Percentiles rank a stretch among this genome's conserved stretches.
These are phyloP conservation scores for Neurospora pannonica DNA, from an alignment of 495 filamentous ascomycete genomes.

Conservation along the genomic window DNA sequence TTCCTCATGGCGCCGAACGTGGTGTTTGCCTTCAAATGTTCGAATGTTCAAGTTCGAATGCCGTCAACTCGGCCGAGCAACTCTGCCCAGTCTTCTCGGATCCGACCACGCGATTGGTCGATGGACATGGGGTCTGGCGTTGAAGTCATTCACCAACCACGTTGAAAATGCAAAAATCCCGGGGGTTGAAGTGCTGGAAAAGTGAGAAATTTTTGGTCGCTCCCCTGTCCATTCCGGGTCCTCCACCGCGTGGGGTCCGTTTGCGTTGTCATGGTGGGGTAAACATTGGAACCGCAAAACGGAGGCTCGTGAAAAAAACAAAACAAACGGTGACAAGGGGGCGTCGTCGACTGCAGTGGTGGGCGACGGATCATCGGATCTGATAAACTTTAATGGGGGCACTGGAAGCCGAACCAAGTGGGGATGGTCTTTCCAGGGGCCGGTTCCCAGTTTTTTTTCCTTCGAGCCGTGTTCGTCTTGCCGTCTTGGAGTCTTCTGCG, in stretches of 20 bases:
- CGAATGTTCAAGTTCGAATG: background rate
- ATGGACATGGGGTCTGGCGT: background rate
- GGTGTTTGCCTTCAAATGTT: background rate
- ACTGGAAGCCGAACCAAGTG: background rate
- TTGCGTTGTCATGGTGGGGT: background rate
- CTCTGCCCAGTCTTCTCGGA: background rate
- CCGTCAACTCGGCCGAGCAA: background rate
- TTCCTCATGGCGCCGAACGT: background rate
- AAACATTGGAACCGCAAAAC: background rate
- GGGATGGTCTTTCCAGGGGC: background rate
- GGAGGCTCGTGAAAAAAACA: background rate
- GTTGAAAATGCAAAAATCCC: background rate
- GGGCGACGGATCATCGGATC: slow-evolving; percentile 8
- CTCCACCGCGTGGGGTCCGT: background rate
- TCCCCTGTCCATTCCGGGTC: background rate
- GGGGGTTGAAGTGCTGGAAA: background rate
- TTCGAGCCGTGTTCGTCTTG: background rate
- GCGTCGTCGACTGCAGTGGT: background rate
- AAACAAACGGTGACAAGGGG: background rate
- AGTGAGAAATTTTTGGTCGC: background rate
- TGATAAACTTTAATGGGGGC: slow-evolving; percentile 13
- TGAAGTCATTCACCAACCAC: background rate
- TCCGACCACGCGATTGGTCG: background rate
- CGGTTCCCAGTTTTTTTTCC: background rate
- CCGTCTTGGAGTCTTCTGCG: background rate